Conservation (phyloP, 331 rosid species). For the Quercus phellos region DNA sequence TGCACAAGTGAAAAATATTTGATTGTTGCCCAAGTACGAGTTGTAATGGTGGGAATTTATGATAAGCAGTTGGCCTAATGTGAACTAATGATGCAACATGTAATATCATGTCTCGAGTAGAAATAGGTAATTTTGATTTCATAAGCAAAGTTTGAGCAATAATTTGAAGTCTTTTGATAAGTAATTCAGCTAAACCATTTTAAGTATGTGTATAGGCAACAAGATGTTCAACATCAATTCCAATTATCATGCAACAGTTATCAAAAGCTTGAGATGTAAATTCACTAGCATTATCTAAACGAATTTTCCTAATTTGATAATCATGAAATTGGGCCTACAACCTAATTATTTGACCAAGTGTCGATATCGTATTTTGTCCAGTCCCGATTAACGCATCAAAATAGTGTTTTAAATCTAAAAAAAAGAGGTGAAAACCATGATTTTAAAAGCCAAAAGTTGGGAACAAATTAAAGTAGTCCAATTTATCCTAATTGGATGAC, state of each 20-base stretch:
- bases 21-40: no score
- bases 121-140: background rate
- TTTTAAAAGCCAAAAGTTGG: no score
- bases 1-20: no score
- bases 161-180: background rate
- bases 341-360: background rate
- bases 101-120: background rate
- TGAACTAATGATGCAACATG: background rate
- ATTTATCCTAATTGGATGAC: no score
- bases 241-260: background rate
- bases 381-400: no score
- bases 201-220: background rate
- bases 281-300: background rate
- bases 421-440: no score
- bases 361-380: no score
- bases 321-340: background rate
- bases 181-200: background rate
- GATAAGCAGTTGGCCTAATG: no score
- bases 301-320: background rate
- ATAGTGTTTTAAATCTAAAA: no score
- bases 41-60: no score
- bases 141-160: background rate
- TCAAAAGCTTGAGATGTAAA: conserved; percentile 1
- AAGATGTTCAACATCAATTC: background rate
- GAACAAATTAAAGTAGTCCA: no score